Conservation (phyloP, 768 basidiomycete genomes). For the Leucogyrophana mollusca region DNA sequence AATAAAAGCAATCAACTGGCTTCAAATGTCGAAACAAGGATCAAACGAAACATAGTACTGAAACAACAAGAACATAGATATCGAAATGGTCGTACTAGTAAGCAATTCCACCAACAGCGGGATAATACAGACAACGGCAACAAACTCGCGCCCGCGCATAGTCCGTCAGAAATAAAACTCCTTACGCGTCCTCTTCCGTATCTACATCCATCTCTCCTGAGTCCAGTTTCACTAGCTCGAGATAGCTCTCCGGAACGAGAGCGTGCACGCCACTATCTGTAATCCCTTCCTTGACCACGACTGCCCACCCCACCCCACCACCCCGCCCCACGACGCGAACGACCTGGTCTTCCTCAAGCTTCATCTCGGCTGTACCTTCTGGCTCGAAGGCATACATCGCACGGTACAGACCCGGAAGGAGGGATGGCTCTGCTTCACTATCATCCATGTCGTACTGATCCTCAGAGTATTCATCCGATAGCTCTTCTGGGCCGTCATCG, state of each 20-base stretch:
- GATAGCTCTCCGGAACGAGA: slow-evolving; percentile 77
- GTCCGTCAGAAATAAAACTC: no score
- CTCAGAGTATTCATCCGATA: slow-evolving; percentile 26
- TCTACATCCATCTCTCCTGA: slow-evolving; percentile 24
- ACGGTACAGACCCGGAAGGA: slow-evolving; percentile 71
- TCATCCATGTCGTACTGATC: slow-evolving; percentile 23
- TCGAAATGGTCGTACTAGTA: no score
- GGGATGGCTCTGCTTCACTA: slow-evolving; percentile 30
- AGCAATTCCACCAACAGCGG: no score
- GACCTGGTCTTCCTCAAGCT: slow-evolving; percentile 71
- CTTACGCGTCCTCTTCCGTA: slow-evolving; percentile 13
- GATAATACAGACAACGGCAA: no score
- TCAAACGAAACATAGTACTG: no score
- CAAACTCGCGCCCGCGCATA: no score
- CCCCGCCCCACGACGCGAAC: slow-evolving; percentile 73
- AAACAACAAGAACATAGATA: no score
- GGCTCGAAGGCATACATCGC: slow-evolving; percentile 79
- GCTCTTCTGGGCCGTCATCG: slow-evolving; percentile 19
- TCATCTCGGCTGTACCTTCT: slow-evolving; percentile 83
- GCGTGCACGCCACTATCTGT: slow-evolving; percentile 52
- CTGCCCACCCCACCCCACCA: slow-evolving; percentile 80
- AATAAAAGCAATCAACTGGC: no score
- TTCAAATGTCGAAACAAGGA: no score
- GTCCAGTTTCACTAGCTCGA: slow-evolving; percentile 55
- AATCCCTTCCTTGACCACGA: slow-evolving; percentile 48